Base-by-base conservation (phyloP, 2,329 filamentous ascomycete species). In the Fonsecaea multimorphosa region DNA sequence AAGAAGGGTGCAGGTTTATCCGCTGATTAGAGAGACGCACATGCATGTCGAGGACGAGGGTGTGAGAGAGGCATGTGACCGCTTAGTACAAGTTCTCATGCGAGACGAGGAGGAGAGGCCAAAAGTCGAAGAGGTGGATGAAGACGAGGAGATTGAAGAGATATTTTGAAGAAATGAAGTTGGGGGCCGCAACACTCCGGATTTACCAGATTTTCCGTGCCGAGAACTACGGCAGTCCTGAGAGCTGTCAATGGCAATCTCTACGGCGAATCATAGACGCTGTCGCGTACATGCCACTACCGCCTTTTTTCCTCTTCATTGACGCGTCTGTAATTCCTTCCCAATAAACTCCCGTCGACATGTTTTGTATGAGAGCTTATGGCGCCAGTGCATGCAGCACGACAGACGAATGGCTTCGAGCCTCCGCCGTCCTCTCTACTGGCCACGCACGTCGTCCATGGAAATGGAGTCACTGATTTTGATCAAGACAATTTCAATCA, bases 11-110 rank as follows among this genome's bases (percentile, higher is more conserved):
- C 91, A 92, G 72, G 91, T 97, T 0, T 99, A 99, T 77, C 92
- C 93, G 0, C 88, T 98, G 54, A 83, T 98, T 22, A 85, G 95
- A 58, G 95, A 98, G 78, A 89, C 91, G 34, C 95, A 99, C 81
- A 73, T 89, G 68, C 86, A 88, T 24, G 87, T 93, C 3, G 84
- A 93, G 24, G 84, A 97, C 73, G 92, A 96, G 53, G 89, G 84
- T 16, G 91, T 98, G 1, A 84, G 86, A 70, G 93, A 97, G 72
- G 91, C 88, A 0, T 96, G 91, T 73, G 95, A 98, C 77, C 85
- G 95, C 63, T 76, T 98, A 59, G 95, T 99, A 54, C 92, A 99
- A 75, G 88, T 97, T 6, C 76, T 97, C 67, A 92, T 93, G 87
- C 84, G 91, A 63, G 91, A 93, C 52, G 93, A 95, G 75, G 88